Evolutionary conservation across 768 basidiomycete species (phyloP).

Genomic region (Hemileccinum rubropunctum): DNA sequence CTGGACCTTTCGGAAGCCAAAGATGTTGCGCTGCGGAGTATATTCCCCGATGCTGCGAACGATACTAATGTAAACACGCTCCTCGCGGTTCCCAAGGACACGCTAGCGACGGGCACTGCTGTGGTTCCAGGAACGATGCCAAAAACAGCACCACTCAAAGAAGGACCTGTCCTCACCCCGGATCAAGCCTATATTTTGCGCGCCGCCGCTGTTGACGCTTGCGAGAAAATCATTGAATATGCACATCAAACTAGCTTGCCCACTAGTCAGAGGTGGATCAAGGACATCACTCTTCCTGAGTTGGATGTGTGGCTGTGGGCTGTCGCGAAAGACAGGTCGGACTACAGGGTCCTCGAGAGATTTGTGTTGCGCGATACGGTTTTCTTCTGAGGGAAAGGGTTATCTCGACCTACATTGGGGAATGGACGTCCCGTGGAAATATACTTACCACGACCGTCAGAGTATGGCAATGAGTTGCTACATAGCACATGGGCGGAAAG

Average conservation of each 20-base stretch:
- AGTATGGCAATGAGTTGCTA: not conserved
- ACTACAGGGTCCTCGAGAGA: constrained; percentile 64
- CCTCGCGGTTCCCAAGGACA: constrained; percentile 32
- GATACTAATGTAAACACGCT: constrained; percentile 38
- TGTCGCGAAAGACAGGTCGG: constrained; percentile 72
- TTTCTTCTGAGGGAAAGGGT: constrained; percentile 51
- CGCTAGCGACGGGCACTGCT: not conserved
- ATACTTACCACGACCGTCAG: not conserved
- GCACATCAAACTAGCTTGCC: constrained; percentile 38
- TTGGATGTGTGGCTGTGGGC: constrained; percentile 83
- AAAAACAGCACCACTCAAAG: constrained; percentile 29
- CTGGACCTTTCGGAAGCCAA: constrained; percentile 55
- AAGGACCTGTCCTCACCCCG: constrained; percentile 53
- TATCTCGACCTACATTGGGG: not conserved
- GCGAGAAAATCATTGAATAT: constrained; percentile 60
- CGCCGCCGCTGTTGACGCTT: constrained; percentile 77
- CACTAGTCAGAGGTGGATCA: constrained; percentile 47
- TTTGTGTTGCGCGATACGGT: constrained; percentile 65
- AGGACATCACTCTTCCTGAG: constrained; percentile 53
- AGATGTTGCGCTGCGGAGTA: constrained; percentile 38
- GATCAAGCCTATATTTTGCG: constrained; percentile 72
- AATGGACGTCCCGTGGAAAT: not conserved
- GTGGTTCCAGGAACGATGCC: constrained; percentile 13
- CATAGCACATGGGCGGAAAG: constrained; percentile 2
- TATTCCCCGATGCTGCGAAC: constrained; percentile 50